These are phyloP conservation scores for Elymus sibiricus DNA, from an alignment of 176 grass and related monocot species.

Conservation along the genomic window DNA sequence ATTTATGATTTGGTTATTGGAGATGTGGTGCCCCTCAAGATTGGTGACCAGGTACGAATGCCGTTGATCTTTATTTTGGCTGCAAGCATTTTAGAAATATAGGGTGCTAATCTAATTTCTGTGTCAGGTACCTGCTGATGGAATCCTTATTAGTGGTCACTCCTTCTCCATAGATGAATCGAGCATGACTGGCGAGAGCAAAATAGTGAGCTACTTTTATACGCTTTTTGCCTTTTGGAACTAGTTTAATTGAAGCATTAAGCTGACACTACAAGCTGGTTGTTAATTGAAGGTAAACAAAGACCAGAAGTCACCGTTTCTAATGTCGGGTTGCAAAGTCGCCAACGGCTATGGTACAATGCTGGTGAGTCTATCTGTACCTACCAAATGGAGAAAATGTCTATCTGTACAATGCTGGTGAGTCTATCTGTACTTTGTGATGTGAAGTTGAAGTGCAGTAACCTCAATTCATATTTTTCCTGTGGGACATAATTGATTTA, in stretches of 20 bases:
- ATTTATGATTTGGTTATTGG: too few relatives aligned
- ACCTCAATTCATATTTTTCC: too few relatives aligned
- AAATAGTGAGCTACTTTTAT: slow-evolving; percentile 60
- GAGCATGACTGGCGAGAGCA: slow-evolving; percentile 95
- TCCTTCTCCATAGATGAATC: slow-evolving; percentile 93
- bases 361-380: slow-evolving; percentile 54
- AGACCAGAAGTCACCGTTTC: too few relatives aligned
- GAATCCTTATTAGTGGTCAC: slow-evolving; percentile 72
- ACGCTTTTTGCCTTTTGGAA: neutral
- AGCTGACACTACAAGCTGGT: slow-evolving; percentile 7
- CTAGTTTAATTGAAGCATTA: slow-evolving; percentile 1
- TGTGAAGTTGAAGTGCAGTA: slow-evolving; percentile 1
- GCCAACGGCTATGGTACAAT: slow-evolving; percentile 90
- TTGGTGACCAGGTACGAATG: too few relatives aligned
- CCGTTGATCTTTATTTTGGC: too few relatives aligned
- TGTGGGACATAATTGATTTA: neutral
- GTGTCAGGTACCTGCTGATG: slow-evolving; percentile 91
- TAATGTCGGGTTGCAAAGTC: too few relatives aligned
- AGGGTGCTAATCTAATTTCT: too few relatives aligned
- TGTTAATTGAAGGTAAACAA: too few relatives aligned
- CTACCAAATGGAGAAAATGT: neutral
- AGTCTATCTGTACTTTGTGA: neutral
- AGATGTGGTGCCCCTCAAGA: too few relatives aligned
- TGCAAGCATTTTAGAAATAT: too few relatives aligned
- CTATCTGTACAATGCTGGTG: too few relatives aligned